Percentiles rank a stretch among this genome's conserved stretches.
These are phyloP conservation scores for Neurospora intermedia DNA, from an alignment of 495 filamentous ascomycete genomes.

Conservation along the genomic window DNA sequence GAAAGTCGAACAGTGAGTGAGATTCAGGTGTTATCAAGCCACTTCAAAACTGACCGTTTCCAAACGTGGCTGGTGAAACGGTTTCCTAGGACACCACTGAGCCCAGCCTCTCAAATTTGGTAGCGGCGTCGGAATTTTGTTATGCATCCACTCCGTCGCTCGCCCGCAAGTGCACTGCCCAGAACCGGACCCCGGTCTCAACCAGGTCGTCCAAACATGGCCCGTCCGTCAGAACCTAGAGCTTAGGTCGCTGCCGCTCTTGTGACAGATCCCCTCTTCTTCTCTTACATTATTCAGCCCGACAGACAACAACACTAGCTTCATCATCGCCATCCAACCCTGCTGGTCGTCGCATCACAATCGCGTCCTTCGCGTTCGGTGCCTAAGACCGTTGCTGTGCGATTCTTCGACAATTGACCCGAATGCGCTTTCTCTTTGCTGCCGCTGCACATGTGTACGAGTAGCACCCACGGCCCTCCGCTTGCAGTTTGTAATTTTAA, in stretches of 20 bases:
- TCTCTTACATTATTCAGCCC: conserved; percentile 7
- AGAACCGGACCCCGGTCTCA: background rate
- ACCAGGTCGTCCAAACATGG: background rate
- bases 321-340: conserved; percentile 11
- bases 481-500: background rate
- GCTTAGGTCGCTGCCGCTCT: background rate
- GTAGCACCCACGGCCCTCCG: background rate
- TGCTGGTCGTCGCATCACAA: conserved; percentile 14
- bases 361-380: conserved; percentile 1
- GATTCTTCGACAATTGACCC: background rate
- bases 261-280: conserved; percentile 3
- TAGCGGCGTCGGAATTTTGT: conserved; percentile 1
- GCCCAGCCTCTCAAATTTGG: conserved; percentile 27
- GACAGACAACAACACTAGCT: conserved; percentile 1
- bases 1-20: background rate
- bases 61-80: conserved; percentile 17
- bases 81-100: background rate
- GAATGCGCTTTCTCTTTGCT: conserved; percentile 4
- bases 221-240: background rate
- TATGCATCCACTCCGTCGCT: background rate
- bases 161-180: conserved; percentile 2
- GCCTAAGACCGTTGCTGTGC: background rate
- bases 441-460: conserved; percentile 6
- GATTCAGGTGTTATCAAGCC: background rate
- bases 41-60: background rate